These are phyloP conservation scores for Apiotrichum domesticum DNA, from an alignment of 1,284 basidiomycete species.

Conservation along the genomic window DNA sequence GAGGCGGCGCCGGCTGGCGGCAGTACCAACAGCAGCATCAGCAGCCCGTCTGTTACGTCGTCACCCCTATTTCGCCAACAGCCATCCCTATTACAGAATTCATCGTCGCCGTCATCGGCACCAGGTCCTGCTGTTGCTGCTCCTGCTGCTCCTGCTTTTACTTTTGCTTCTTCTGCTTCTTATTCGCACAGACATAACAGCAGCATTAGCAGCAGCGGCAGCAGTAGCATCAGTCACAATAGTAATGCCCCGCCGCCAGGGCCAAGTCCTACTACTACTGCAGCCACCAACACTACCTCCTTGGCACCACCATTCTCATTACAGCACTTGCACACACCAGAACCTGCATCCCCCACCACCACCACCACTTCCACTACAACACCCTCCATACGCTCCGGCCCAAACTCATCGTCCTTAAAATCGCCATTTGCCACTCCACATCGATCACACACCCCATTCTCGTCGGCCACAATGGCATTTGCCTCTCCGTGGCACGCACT, in stretches of 20 bases:
- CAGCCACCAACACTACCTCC: too few species aligned
- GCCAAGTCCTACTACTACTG: too few species aligned
- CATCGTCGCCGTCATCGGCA: neutral
- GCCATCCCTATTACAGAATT: neutral
- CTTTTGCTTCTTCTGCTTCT: neutral
- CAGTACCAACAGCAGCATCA: too few species aligned
- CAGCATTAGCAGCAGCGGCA: neutral
- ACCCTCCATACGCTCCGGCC: neutral
- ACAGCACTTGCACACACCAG: too few species aligned
- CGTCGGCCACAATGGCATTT: neutral
- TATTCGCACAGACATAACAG: neutral
- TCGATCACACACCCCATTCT: neutral
- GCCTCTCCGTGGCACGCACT: constrained; percentile 43
- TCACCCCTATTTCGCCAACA: too few species aligned
- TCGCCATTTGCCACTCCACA: constrained; percentile 6
- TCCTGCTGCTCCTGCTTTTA: too few species aligned
- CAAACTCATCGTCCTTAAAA: neutral
- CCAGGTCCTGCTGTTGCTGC: too few species aligned
- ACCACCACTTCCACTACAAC: too few species aligned
- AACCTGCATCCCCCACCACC: too few species aligned
- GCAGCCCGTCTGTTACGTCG: too few species aligned
- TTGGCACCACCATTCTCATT: too few species aligned
- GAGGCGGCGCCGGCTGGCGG: too few species aligned
- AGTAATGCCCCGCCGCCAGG: neutral
- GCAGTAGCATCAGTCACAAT: neutral